Base-by-base conservation (phyloP, 106 monocot genomes). In the Apostasia shenzhenica region DNA sequence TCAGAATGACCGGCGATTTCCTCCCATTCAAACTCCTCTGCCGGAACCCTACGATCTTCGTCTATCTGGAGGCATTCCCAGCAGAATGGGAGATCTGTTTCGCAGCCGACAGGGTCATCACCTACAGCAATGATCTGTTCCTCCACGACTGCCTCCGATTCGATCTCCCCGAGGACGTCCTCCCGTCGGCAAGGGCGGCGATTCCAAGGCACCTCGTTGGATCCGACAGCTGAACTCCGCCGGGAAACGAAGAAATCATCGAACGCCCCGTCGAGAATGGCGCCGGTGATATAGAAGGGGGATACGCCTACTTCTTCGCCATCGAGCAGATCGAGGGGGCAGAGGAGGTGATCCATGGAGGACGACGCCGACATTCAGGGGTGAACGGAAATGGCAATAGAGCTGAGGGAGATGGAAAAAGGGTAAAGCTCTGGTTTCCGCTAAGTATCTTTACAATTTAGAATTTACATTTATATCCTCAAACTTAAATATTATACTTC, bases 11-110 rank as follows among this genome's bases (percentile, higher is more conserved):
- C 82, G 37, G 87, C 83, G 3, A 97, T 71, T 71, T 92, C 89
- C 77, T 97, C 92, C 92, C 89, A 89, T 43, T 89, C 97, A 56
- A 92, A 84, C 7, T 92, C 97, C 1, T 76, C 81, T 40, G 49
- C 68, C 2, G 56, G 45, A 49, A 78, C 76, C 66, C 76, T 73
- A 47, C 76, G 3, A 7, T 72, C 77, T 12, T 81, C 92, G 26
- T 26, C 26, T 26, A 26, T 26, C 26, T 26, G 26, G 45, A 92
- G 85, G 59, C 87, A 84, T 53, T 91, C 91, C 82, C 91, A 91
- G 54, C 59, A 63, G 10, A 84, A 64, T 6, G 78, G 73, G 40
- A 78, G 52, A 49, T 66, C 74, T 38, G 52, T 56, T 43, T 54
- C 62, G n/a, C 58, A 41, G 2, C 6, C 13, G 61, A 52, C 37